Evolutionary conservation across 306 rosid species (phyloP), one percentile per base, ranked within the genome.

Genomic region (Dryas alaskensis): DNA sequence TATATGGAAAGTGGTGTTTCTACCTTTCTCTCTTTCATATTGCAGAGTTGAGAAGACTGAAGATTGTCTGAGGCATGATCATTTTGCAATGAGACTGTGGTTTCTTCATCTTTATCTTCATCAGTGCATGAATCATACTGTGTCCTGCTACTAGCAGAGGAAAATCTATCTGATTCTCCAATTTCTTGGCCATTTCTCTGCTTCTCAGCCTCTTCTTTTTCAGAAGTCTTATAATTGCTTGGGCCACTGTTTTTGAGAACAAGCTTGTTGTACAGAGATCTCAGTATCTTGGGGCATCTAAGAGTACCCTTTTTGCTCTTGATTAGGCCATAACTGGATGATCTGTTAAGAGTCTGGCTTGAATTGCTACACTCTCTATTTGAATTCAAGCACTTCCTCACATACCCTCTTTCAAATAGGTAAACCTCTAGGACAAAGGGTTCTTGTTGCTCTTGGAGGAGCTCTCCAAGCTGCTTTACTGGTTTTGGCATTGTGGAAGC

Each of bases 401-500:
- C 65, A 62, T 69, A 79, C 49, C 92, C 79, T 85, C 83, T 85
- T 81, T 95, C 99, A 14, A 68, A 27, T 43, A 95, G 90, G 86
- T 83, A 87, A 69, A 61, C 59, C 52, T 95, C 89, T 11, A 92
- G 73, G 70, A 78, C 78, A 74, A 95, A 95, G 39, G 99, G 99
- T 9, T 92, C 98, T 81, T 92, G 97, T 59, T 87, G 80, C 66
- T 88, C 86, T 60, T 83, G 86, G 2, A 92, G 90, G 68, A 94
- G 89, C 47, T 90, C 90, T 60, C 71, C 82, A 0, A 92, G 92
- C 49, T 79, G 87, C 76, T 83, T 94, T 64, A 44, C 68, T 64
- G 89, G 76, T 75, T 76, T 84, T 48, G 87, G 7, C 52, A 70
- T 48, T 60, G 83, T 4, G 65, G 90, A 86, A 69, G 89, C 91